These are phyloP conservation scores for Fusarium succisae DNA, from an alignment of 2,329 filamentous ascomycete species.

Conservation along the genomic window DNA sequence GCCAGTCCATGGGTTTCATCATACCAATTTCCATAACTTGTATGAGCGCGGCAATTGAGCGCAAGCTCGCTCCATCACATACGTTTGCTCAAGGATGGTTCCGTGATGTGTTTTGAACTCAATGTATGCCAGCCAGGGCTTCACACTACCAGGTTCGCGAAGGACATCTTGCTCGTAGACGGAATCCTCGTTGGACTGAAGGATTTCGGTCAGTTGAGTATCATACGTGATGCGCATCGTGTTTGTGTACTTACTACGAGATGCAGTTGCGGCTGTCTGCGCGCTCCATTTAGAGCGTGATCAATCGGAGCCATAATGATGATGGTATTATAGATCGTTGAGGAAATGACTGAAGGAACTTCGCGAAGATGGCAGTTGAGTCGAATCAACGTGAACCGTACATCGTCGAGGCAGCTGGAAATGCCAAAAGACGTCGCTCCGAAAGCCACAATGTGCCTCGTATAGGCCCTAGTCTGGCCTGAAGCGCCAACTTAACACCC, in stretches of 20 bases:
- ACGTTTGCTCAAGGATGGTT: constrained; percentile 83
- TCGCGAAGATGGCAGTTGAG: constrained; percentile 17
- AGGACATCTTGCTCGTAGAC: constrained; percentile 97
- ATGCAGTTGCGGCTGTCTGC: constrained; percentile 57
- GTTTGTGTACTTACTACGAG: constrained; percentile 55
- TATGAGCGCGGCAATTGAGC: constrained; percentile 90
- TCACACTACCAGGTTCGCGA: constrained; percentile 84
- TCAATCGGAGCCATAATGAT: constrained; percentile 38
- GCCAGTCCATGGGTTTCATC: neutral
- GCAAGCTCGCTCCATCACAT: constrained; percentile 90
- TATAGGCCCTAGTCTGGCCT: neutral
- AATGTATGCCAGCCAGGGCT: constrained; percentile 95
- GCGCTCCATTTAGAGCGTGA: constrained; percentile 47
- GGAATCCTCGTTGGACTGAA: constrained; percentile 83
- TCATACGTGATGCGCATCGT: neutral
- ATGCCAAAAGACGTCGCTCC: neutral
- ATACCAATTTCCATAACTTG: constrained; percentile 95
- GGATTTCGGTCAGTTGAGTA: constrained; percentile 42
- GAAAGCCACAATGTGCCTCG: neutral
- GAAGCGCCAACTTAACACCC: neutral
- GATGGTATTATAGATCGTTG: neutral
- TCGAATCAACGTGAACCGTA: constrained; percentile 33
- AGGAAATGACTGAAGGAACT: neutral
- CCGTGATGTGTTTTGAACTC: constrained; percentile 91
- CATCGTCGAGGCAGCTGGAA: constrained; percentile 34